Evolutionary conservation across 345 rosid genomes (phyloP), one percentile per base, ranked within the genome.

Genomic region (Gossypium australe): DNA sequence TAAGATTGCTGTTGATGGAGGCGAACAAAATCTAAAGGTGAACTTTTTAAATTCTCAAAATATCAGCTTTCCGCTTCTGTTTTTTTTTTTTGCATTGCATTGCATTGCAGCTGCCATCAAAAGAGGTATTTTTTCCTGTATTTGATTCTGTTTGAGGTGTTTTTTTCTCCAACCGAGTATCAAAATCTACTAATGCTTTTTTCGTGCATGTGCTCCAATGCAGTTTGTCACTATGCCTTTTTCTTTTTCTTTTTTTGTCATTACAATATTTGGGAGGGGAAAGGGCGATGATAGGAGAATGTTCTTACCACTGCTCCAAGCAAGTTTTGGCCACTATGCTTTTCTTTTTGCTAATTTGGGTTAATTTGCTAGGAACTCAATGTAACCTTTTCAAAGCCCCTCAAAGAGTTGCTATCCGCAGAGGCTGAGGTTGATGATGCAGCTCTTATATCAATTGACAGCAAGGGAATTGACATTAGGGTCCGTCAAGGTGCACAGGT

Each of bases 401-500:
- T 93, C 55, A 90, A 81, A 78, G 88, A 90, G 80, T 79, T 93
- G n/a, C 41, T 96, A 78, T 84, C 92, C 9, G 74, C 76, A 7
- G 97, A 96, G 78, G 67, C 78, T 11, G 98, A 96, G 80, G 86
- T 92, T 57, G 99, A 96, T 55, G 98, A 92, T 85, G 99, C 92
- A 61, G 99, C 99, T 76, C 78, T 95, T 29, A 93, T 93, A 77
- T 96, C 98, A 75, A 86, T 93, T 73, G 99, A 96, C 79, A 93
- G 99, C 84, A 96, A 90, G 86, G 99, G 98, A 61, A 85, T 82
- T 6, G 97, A 93, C 81, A 78, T 96, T 55, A 84, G 99, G 25
- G 97, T 95, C 66, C 98, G 98, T 49, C 98, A 91, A 82, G 97
- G 99, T 49, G 97, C 97, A 76, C 94, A 95, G 96, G 99, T 95